phyloP scores from a whole-genome alignment of 148 eudicot genomes.

The Cornus suecica region DNA sequence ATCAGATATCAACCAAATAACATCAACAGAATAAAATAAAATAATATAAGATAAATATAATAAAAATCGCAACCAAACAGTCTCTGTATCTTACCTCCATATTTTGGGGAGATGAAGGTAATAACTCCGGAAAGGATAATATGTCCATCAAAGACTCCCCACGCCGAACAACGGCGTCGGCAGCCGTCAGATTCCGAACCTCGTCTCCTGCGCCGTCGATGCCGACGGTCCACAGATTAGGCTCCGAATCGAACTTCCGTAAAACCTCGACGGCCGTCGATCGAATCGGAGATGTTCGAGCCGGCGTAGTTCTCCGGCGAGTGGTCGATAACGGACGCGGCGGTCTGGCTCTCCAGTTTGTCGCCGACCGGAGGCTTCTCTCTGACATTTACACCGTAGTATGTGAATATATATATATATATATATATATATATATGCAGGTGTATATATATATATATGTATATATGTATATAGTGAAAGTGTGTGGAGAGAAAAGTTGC shows the following conservation, averaged over 20 bases:
- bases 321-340: slow-evolving; percentile 13
- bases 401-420: not conserved
- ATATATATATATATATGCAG: not conserved
- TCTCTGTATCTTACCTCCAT: slow-evolving; percentile 22
- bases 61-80: too few species aligned
- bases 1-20: too few species aligned
- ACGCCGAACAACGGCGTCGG: slow-evolving; percentile 26
- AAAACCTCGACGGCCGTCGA: slow-evolving; percentile 24
- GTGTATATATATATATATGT: not conserved
- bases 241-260: slow-evolving; percentile 49
- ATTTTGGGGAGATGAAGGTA: slow-evolving; percentile 18
- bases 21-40: too few species aligned
- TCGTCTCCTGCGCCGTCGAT: slow-evolving; percentile 9
- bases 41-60: too few species aligned
- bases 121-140: slow-evolving; percentile 20
- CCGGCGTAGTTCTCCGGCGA: slow-evolving; percentile 12
- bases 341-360: slow-evolving; percentile 7
- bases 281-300: slow-evolving; percentile 13
- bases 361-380: slow-evolving; percentile 11
- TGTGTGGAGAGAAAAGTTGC: not conserved
- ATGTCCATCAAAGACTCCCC: slow-evolving; percentile 36
- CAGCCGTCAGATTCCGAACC: slow-evolving; percentile 21
- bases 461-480: not conserved
- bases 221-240: slow-evolving; percentile 17
- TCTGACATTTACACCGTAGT: too few species aligned